phyloP scores from a whole-genome alignment of 73 alveolate genomes.

The Paramecium sexaurelia region DNA sequence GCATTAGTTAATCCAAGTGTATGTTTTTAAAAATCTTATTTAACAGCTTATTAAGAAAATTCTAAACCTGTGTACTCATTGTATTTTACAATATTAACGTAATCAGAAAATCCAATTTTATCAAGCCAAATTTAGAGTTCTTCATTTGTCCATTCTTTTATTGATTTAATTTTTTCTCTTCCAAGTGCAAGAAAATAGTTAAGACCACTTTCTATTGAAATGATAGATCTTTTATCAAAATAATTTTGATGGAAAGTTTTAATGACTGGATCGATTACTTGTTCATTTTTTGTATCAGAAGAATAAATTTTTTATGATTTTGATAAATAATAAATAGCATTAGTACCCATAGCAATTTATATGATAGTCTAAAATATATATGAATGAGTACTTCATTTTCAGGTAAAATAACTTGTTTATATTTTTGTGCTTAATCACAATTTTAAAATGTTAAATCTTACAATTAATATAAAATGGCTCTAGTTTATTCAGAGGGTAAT shows the following conservation, averaged over 20 bases:
- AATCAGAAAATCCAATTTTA: conserved; percentile 20
- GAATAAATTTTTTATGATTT: background rate
- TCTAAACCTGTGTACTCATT: conserved; percentile 12
- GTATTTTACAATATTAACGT: conserved; percentile 31
- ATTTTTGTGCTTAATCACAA: background rate
- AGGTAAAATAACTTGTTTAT: background rate
- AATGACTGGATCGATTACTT: background rate
- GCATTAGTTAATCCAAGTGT: conserved; percentile 16
- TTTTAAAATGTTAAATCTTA: background rate
- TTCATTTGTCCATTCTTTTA: conserved; percentile 37
- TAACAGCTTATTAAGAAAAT: background rate
- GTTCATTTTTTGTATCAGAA: background rate
- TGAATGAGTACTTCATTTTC: background rate
- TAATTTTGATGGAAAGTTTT: background rate
- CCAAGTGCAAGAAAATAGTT: background rate
- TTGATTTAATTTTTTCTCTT: background rate
- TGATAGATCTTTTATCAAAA: conserved; percentile 6
- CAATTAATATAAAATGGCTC: background rate
- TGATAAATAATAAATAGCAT: background rate
- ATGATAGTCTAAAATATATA: background rate
- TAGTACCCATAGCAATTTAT: background rate
- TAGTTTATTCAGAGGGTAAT: background rate
- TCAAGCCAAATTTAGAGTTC: background rate
- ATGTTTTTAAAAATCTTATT: background rate
- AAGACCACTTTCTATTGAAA: background rate